A percentile compares a stretch with the other conserved stretches of the same genome.
These are phyloP conservation scores for Diplodia seriata DNA, from an alignment of 2,329 filamentous ascomycete genomes.

Conservation along the genomic window DNA sequence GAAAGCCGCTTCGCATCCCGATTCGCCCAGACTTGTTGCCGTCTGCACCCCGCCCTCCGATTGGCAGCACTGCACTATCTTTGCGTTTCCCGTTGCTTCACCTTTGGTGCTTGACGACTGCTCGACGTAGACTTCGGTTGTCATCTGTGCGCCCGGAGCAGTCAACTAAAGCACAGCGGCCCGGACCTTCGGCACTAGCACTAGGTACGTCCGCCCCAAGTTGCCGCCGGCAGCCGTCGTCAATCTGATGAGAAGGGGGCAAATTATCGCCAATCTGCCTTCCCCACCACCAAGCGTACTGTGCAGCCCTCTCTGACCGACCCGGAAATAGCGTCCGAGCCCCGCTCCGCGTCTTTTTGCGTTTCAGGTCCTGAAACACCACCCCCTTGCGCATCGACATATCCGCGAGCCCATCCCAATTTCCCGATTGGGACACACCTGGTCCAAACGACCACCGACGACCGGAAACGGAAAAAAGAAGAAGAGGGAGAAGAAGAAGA, in stretches of 20 bases:
- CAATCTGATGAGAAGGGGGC: not conserved
- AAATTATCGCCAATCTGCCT: not conserved
- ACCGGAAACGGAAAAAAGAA: not conserved
- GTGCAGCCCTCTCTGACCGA: constrained; percentile 6
- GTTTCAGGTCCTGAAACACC: constrained; percentile 7
- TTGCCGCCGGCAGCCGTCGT: not conserved
- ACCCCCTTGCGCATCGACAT: not conserved
- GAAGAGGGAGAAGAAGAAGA: not conserved
- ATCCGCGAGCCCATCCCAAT: not conserved
- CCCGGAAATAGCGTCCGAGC: constrained; percentile 1
- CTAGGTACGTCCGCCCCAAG: not conserved
- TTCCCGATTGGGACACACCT: not conserved
- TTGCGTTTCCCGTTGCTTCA: not conserved
- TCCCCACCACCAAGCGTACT: not conserved
- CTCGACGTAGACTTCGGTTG: constrained; percentile 8
- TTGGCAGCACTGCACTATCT: not conserved
- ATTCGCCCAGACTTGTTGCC: constrained; percentile 12
- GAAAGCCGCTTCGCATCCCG: constrained; percentile 5
- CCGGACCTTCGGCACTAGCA: constrained; percentile 7
- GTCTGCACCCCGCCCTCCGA: not conserved
- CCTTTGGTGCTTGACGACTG: not conserved
- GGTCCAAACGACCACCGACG: not conserved
- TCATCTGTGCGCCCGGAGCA: not conserved
- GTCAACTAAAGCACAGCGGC: not conserved
- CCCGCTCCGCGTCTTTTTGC: not conserved